A percentile compares a stretch with the other conserved stretches of the same genome.
These are phyloP conservation scores for Ogataea trehaloabstinens DNA, from an alignment of 805 yeast genomes.

Conservation along the genomic window DNA sequence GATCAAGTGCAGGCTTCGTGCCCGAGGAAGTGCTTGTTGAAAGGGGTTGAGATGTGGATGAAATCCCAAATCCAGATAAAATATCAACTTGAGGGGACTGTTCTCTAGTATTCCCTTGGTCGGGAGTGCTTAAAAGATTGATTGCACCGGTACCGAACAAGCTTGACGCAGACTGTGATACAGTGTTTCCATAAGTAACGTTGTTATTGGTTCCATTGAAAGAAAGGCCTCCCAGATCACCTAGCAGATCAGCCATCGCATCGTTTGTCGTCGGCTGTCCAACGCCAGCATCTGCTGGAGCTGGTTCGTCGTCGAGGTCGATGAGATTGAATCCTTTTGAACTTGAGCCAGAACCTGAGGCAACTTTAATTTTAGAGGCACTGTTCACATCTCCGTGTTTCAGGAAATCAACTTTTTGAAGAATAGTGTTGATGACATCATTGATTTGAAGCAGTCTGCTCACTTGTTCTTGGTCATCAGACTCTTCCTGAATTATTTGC, in stretches of 20 bases:
- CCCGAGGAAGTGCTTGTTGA: constrained; percentile 4
- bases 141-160: constrained; percentile 29
- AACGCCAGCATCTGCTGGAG: constrained; percentile 22
- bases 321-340: background rate
- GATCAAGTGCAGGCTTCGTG: constrained; percentile 26
- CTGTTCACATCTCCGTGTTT: constrained; percentile 56
- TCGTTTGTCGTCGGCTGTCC: constrained; percentile 38
- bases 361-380: constrained; percentile 44
- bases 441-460: constrained; percentile 64
- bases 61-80: constrained; percentile 17
- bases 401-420: constrained; percentile 64
- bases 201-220: constrained; percentile 35
- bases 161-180: constrained; percentile 6
- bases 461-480: constrained; percentile 63
- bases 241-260: constrained; percentile 65
- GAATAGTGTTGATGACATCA: constrained; percentile 68
- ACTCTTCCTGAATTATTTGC: constrained; percentile 79
- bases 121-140: constrained; percentile 30
- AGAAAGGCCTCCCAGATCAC: constrained; percentile 65
- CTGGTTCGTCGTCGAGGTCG: constrained; percentile 36
- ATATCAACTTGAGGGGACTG: constrained; percentile 16
- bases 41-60: constrained; percentile 10
- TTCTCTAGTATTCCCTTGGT: constrained; percentile 15
- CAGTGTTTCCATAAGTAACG: constrained; percentile 20
- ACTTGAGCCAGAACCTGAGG: constrained; percentile 12